Conservation (phyloP, 192 early-diverging fungal species). For the Backusella luteola region DNA sequence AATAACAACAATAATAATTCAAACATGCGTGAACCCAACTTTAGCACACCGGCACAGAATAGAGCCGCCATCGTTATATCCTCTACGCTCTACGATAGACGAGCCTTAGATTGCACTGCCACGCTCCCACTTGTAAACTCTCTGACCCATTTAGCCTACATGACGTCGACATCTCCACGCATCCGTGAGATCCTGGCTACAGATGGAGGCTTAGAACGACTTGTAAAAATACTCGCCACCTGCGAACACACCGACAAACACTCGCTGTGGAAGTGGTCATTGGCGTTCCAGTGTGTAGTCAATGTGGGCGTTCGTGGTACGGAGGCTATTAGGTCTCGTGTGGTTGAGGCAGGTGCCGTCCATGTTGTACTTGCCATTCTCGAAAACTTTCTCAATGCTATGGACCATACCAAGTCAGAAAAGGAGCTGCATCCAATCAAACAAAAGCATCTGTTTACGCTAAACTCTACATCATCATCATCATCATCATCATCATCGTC, state of each 20-base stretch:
- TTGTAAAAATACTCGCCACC: constrained; percentile 75
- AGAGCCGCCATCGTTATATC: constrained; percentile 79
- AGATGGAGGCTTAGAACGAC: constrained; percentile 87
- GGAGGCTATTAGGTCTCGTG: constrained; percentile 71
- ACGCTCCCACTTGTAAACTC: constrained; percentile 85
- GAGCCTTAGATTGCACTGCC: constrained; percentile 92
- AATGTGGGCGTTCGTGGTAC: constrained; percentile 87
- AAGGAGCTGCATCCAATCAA: constrained; percentile 33
- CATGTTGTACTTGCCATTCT: constrained; percentile 82
- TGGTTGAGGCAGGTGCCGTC: constrained; percentile 86
- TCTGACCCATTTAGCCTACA: constrained; percentile 83
- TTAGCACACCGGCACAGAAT: constrained; percentile 74
- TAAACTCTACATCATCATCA: background rate
- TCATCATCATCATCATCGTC: constrained; percentile 4
- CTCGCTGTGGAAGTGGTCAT: constrained; percentile 79
- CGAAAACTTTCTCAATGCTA: constrained; percentile 53
- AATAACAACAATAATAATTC: background rate
- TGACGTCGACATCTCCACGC: constrained; percentile 77
- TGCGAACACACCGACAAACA: constrained; percentile 58
- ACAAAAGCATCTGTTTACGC: background rate
- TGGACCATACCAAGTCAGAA: constrained; percentile 53
- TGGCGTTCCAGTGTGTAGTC: constrained; percentile 82
- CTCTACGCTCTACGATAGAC: constrained; percentile 84
- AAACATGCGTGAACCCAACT: constrained; percentile 79
- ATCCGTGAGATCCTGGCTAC: constrained; percentile 78